Conservation (phyloP, 2,329 filamentous ascomycete genomes). For the Trichoderma oligosporum region DNA sequence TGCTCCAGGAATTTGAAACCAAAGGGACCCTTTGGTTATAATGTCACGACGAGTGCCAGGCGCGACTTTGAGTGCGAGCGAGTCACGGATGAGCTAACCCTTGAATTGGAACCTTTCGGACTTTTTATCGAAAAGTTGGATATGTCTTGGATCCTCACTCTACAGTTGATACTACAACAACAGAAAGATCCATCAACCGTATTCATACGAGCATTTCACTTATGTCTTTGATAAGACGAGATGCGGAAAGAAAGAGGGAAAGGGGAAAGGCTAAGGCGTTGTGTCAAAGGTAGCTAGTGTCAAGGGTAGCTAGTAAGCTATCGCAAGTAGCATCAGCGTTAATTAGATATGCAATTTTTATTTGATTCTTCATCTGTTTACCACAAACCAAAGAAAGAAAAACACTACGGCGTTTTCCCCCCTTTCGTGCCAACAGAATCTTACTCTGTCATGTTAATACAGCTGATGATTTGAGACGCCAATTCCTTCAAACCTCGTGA, state of each 20-base stretch:
- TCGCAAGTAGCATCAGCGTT: too few relatives aligned
- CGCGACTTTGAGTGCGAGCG: constrained; percentile 78
- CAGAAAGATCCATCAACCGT: constrained; percentile 63
- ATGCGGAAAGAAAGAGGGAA: too few relatives aligned
- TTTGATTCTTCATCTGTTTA: background rate
- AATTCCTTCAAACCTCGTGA: background rate
- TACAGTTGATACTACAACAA: constrained; percentile 78
- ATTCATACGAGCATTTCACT: constrained; percentile 55
- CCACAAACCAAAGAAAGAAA: background rate
- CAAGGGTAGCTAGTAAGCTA: too few relatives aligned
- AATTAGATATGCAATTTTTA: background rate
- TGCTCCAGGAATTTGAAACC: constrained; percentile 77
- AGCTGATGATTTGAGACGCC: background rate
- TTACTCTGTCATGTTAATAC: background rate
- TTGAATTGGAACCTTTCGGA: constrained; percentile 59
- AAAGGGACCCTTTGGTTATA: constrained; percentile 79
- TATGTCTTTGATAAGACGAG: constrained; percentile 58
- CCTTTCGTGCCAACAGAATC: background rate
- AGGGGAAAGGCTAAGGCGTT: too few relatives aligned
- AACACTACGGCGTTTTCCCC: background rate
- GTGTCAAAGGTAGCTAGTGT: too few relatives aligned
- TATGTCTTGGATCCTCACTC: constrained; percentile 94
- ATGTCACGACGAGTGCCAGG: constrained; percentile 64
- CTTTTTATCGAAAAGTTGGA: constrained; percentile 54
- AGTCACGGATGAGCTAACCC: constrained; percentile 63